A percentile compares a stretch with the other conserved stretches of the same genome.
phyloP scores from a whole-genome alignment of 345 rosid species.

The Reutealis trisperma region DNA sequence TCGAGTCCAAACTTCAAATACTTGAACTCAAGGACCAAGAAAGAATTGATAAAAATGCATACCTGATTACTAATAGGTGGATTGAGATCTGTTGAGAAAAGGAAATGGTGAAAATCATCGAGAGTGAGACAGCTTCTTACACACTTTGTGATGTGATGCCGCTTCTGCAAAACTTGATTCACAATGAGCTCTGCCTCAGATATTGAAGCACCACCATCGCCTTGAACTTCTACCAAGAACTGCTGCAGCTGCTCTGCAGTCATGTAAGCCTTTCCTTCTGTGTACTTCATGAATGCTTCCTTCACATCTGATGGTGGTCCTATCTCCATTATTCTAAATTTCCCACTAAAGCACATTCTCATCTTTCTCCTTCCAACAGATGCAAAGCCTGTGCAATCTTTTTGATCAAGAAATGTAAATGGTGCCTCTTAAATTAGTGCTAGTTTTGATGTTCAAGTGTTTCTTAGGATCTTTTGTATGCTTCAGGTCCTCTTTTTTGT shows the following conservation, averaged over 20 bases:
- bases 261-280: constrained; percentile 59
- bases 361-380: neutral
- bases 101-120: constrained; percentile 29
- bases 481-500: too few species aligned
- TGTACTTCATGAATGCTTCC: constrained; percentile 52
- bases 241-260: constrained; percentile 63
- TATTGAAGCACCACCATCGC: constrained; percentile 30
- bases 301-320: constrained; percentile 66
- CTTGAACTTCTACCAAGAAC: constrained; percentile 59
- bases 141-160: constrained; percentile 64
- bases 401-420: neutral
- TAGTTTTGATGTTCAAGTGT: neutral
- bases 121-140: constrained; percentile 53
- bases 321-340: constrained; percentile 59
- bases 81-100: constrained; percentile 33
- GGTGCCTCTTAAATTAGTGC: neutral
- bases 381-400: neutral
- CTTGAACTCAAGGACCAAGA: neutral
- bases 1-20: neutral
- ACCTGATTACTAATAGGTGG: constrained; percentile 60
- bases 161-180: constrained; percentile 50
- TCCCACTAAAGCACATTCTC: constrained; percentile 69
- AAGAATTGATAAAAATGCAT: neutral
- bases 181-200: constrained; percentile 60
- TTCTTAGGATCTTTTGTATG: neutral